Evolutionary conservation across 1,139 yeast species (phyloP), one percentile per base, ranked within the genome.

Genomic region (Yamadazyma conglobata): DNA sequence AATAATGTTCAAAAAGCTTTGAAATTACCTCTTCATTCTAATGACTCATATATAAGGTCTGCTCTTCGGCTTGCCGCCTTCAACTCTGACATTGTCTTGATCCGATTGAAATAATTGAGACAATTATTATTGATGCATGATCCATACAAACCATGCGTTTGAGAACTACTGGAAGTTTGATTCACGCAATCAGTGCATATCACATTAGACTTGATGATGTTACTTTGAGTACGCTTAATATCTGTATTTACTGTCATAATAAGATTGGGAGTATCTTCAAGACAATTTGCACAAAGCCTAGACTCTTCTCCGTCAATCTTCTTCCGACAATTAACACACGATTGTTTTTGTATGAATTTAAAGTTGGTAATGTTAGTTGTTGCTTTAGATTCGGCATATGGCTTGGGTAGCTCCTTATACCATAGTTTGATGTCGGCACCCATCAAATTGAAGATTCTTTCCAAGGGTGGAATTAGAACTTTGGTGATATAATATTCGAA

Each of bases 391-490:
- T 32, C 35, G 6, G 25, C 34, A 9, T 7, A 9, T 10, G 32
- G 27, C 30, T 44, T 48, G 1, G 95, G 87, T 58, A 88, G 64
- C 24, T 79, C 86, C n/a, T 59, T 58, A 43, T 79, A 85, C 98
- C 98, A 91, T 2, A 64, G 64, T 31, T 66, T 65, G 5, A 89
- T 68, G 56, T 87, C 84, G 1, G 82, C 93, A 0, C 98, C 98
- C 39, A 88, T 60, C 15, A 89, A 60, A 47, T 80, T 83, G 54
- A 91, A 85, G 3, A 91, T 60, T 36, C 98, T 64, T 42, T 86
- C 94, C 32, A 91, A 57, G 0, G 98, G 97, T 1, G 98, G 98
- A 4, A 89, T 76, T 31, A 91, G 57, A 5, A 86, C 87, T 47
- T 85, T 80, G 3, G 74, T 73, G 30, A 91, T 87, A 53, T 91